Percentiles rank a stretch among this genome's conserved stretches.
These are phyloP conservation scores for Akanthomyces dipterigenus DNA, from an alignment of 2,329 filamentous ascomycete genomes.

Conservation along the genomic window DNA sequence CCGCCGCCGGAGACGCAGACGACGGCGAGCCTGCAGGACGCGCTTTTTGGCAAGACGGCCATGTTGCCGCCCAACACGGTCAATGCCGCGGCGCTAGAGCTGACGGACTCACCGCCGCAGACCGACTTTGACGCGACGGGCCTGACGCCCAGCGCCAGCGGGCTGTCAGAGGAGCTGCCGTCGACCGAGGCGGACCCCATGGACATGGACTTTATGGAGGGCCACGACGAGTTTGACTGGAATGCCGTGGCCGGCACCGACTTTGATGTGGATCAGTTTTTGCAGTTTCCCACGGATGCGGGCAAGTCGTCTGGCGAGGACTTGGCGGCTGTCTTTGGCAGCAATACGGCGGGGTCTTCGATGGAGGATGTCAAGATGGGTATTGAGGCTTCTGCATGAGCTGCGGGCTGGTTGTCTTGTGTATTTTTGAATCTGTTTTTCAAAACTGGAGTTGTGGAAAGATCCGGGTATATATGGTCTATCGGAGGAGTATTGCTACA, in stretches of 20 bases:
- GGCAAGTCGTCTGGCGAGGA: constrained; percentile 32
- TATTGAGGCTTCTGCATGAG: constrained; percentile 8
- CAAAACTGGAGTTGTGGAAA: not conserved
- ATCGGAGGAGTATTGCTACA: not conserved
- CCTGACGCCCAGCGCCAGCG: constrained; percentile 40
- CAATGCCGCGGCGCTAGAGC: constrained; percentile 29
- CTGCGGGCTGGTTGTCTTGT: not conserved
- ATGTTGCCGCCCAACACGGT: constrained; percentile 33
- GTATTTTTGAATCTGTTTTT: not conserved
- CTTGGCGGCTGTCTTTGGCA: constrained; percentile 28
- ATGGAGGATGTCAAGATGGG: constrained; percentile 11
- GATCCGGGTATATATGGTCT: not conserved
- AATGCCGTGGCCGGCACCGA: constrained; percentile 45
- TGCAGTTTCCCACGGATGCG: constrained; percentile 49
- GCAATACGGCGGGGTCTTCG: not conserved
- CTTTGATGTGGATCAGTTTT: constrained; percentile 53
- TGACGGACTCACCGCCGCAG: constrained; percentile 37
- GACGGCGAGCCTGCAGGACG: constrained; percentile 23
- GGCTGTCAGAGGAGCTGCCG: constrained; percentile 34
- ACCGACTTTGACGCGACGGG: constrained; percentile 35
- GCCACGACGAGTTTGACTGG: constrained; percentile 47
- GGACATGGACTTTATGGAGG: constrained; percentile 41
- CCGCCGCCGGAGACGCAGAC: constrained; percentile 46
- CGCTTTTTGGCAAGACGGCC: constrained; percentile 28
- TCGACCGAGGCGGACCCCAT: constrained; percentile 29